Percentiles rank a stretch among this genome's conserved stretches.
Evolutionary conservation across 495 filamentous ascomycete genomes (phyloP).

Genomic region (Pyrenula massariospora): DNA sequence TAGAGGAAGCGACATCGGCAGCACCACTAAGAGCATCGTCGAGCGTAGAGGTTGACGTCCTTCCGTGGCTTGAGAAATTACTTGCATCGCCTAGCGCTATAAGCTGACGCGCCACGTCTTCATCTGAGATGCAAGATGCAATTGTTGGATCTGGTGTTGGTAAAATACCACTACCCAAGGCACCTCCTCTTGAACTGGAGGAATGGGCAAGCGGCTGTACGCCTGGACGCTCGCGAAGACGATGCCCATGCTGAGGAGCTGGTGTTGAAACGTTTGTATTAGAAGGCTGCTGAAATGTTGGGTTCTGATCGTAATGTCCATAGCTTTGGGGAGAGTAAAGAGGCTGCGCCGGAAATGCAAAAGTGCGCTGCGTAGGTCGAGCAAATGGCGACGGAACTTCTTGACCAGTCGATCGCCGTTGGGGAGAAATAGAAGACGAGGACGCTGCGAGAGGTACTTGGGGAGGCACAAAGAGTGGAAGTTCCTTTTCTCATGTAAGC

Average conservation of each 20-base stretch:
- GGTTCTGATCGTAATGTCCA: constrained; percentile 36
- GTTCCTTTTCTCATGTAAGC: constrained; percentile 47
- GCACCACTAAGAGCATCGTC: constrained; percentile 85
- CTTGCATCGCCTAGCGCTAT: constrained; percentile 91
- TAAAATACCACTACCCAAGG: constrained; percentile 46
- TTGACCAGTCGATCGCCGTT: constrained; percentile 56
- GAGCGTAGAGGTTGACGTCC: constrained; percentile 84
- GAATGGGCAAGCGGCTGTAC: constrained; percentile 20
- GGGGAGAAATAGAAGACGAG: constrained; percentile 84
- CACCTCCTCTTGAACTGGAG: constrained; percentile 25
- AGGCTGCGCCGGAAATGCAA: constrained; percentile 25
- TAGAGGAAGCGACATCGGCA: constrained; percentile 77
- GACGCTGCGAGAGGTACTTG: constrained; percentile 83
- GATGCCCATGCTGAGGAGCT: constrained; percentile 47
- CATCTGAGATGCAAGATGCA: constrained; percentile 89
- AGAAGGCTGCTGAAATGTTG: constrained; percentile 24
- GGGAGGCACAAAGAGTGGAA: constrained; percentile 87
- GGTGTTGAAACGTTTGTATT: constrained; percentile 37
- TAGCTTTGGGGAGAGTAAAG: constrained; percentile 73
- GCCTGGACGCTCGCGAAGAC: constrained; percentile 46
- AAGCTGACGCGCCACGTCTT: constrained; percentile 92
- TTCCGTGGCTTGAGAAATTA: constrained; percentile 67
- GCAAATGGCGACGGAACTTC: constrained; percentile 58
- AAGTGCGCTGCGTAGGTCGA: constrained; percentile 49
- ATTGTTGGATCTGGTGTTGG: constrained; percentile 92